These are phyloP conservation scores for Paecilomyces dactylethromorphus DNA, from an alignment of 2,329 filamentous ascomycete genomes.

Conservation along the genomic window DNA sequence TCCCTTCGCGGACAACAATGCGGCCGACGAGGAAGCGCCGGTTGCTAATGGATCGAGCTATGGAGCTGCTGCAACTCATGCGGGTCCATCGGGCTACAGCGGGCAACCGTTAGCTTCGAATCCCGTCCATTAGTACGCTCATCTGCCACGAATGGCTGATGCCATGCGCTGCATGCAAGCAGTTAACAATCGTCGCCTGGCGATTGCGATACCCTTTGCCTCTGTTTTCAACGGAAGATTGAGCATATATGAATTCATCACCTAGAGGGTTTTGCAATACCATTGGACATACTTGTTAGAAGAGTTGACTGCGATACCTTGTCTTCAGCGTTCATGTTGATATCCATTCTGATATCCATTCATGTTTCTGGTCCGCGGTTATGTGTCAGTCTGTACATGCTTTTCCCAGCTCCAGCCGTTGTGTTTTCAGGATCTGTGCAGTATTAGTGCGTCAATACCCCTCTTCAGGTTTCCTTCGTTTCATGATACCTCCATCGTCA, in stretches of 20 bases:
- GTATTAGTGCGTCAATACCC: neutral
- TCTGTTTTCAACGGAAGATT: neutral
- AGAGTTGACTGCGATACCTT: neutral
- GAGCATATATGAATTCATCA: neutral
- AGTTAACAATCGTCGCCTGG: neutral
- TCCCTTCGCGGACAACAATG: slow-evolving; percentile 31
- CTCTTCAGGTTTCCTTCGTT: neutral
- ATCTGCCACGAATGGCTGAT: neutral
- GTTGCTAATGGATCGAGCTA: neutral
- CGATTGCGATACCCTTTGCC: neutral
- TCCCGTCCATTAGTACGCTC: neutral
- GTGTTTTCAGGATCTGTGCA: neutral
- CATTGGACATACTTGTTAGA: neutral
- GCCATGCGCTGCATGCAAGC: neutral
- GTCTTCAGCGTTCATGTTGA: neutral
- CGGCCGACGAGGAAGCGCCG: neutral
- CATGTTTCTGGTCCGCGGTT: neutral
- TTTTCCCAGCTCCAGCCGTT: neutral
- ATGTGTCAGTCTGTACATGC: neutral
- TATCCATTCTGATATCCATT: neutral
- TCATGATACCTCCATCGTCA: neutral
- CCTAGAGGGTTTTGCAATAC: neutral
- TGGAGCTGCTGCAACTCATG: neutral
- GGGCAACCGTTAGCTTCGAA: neutral
- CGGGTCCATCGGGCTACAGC: neutral